Evolutionary conservation across 768 basidiomycete species (phyloP).

Genomic region (Leccinum fibrillosum): DNA sequence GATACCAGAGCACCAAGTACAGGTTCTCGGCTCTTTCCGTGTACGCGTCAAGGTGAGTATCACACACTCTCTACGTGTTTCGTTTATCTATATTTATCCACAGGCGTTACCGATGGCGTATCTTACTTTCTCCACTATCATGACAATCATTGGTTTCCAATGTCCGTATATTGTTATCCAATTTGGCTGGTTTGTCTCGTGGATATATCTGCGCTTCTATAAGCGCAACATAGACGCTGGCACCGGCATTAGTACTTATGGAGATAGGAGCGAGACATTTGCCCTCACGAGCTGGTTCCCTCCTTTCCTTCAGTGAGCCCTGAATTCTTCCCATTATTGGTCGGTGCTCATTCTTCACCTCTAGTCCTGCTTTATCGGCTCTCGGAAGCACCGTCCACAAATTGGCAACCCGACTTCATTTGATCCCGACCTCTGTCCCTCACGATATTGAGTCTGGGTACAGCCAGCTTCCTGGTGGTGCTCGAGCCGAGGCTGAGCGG

Average conservation of each 20-base stretch:
- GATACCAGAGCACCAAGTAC: conserved; percentile 97
- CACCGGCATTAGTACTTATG: conserved; percentile 68
- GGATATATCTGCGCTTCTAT: conserved; percentile 96
- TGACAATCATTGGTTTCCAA: conserved; percentile 81
- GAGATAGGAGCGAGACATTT: conserved; percentile 96
- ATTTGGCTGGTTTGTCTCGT: conserved; percentile 97
- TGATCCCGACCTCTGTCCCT: conserved; percentile 62
- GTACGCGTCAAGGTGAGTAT: conserved; percentile 81
- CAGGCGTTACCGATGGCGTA: conserved; percentile 94
- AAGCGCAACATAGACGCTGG: conserved; percentile 76
- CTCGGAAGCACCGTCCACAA: conserved; percentile 67
- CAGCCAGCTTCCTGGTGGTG: conserved; percentile 75
- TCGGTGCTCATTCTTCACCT: conserved; percentile 1
- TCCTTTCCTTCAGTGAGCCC: conserved; percentile 83
- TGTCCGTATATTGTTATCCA: conserved; percentile 92
- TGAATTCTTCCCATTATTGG: neutral
- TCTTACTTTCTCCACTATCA: conserved; percentile 82
- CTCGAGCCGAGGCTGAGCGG: conserved; percentile 94
- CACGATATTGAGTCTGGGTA: conserved; percentile 76
- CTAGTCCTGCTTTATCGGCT: conserved; percentile 67
- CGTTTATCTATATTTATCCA: conserved; percentile 4
- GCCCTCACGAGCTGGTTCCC: conserved; percentile 96
- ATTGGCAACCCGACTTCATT: conserved; percentile 62
- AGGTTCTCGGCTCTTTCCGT: conserved; percentile 80
- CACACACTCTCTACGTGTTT: neutral